A percentile compares a stretch with the other conserved stretches of the same genome.
Conservation (phyloP, 2,329 filamentous ascomycete species). For the Beauveria scarabaeidicola region DNA sequence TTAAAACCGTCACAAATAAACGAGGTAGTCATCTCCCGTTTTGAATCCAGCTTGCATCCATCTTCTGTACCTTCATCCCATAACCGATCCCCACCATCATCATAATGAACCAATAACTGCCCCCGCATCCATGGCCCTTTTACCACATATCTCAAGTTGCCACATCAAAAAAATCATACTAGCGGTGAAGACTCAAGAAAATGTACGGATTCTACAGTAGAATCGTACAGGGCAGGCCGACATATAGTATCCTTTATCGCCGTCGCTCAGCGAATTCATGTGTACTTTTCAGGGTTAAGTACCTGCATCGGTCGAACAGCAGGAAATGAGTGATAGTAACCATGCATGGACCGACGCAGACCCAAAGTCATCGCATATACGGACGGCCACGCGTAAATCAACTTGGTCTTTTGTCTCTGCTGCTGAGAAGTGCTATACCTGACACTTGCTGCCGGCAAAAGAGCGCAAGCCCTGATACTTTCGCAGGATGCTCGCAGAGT, state of each 20-base stretch:
- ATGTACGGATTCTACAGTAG: neutral
- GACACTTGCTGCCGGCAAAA: neutral
- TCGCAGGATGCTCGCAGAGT: too few relatives aligned
- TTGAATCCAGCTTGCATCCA: neutral
- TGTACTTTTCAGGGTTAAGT: neutral
- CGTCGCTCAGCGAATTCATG: neutral
- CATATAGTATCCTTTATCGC: neutral
- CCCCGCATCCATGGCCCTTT: neutral
- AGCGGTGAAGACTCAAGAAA: neutral
- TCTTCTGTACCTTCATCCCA: neutral
- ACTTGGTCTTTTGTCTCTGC: neutral
- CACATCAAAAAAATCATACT: neutral
- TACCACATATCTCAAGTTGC: conserved; percentile 1
- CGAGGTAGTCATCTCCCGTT: neutral
- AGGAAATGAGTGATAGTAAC: neutral
- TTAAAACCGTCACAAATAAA: conserved; percentile 16
- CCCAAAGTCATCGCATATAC: neutral
- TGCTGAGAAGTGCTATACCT: neutral
- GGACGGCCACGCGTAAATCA: neutral
- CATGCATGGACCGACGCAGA: neutral
- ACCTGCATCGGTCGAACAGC: neutral
- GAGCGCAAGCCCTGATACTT: too few relatives aligned
- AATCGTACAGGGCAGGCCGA: neutral
- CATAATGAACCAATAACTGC: neutral
- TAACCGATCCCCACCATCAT: neutral